Conservation (phyloP, 345 rosid genomes). For the Noccaea bulbosa region DNA sequence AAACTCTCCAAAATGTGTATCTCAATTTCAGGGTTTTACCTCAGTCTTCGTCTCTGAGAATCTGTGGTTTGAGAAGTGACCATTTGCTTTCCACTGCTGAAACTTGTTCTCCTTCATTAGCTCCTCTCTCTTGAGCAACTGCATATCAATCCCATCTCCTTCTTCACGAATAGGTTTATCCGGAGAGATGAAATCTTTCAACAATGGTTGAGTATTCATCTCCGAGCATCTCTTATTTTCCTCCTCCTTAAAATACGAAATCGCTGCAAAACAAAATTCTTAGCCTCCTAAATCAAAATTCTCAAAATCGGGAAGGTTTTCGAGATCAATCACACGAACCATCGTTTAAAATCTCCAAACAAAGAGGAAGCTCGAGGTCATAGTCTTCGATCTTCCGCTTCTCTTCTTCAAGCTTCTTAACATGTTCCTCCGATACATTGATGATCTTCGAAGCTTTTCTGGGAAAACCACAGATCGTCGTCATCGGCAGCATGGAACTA, state of each 20-base stretch:
- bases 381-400: conserved; percentile 75
- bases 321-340: conserved; percentile 51
- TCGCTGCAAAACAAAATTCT: conserved; percentile 55
- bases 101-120: conserved; percentile 54
- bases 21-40: conserved; percentile 42
- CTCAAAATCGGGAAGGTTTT: not conserved
- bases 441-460: conserved; percentile 54
- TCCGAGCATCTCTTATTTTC: conserved; percentile 51
- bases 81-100: conserved; percentile 64
- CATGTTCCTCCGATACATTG: conserved; percentile 50
- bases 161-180: conserved; percentile 44
- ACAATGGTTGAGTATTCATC: conserved; percentile 56
- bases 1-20: not conserved
- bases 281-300: conserved; percentile 6
- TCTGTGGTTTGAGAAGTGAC: conserved; percentile 28
- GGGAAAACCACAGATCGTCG: conserved; percentile 61
- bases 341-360: conserved; percentile 72
- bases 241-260: conserved; percentile 59
- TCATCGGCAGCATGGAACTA: conserved; percentile 49
- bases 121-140: conserved; percentile 6
- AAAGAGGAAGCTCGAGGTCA: conserved; percentile 86
- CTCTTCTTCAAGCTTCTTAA: conserved; percentile 72
- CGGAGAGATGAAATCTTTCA: conserved; percentile 76
- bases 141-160: conserved; percentile 20
- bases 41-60: conserved; percentile 46